These are phyloP conservation scores for Globisporangium carolinianum DNA, from an alignment of 352 stramenopile genomes.

Conservation along the genomic window DNA sequence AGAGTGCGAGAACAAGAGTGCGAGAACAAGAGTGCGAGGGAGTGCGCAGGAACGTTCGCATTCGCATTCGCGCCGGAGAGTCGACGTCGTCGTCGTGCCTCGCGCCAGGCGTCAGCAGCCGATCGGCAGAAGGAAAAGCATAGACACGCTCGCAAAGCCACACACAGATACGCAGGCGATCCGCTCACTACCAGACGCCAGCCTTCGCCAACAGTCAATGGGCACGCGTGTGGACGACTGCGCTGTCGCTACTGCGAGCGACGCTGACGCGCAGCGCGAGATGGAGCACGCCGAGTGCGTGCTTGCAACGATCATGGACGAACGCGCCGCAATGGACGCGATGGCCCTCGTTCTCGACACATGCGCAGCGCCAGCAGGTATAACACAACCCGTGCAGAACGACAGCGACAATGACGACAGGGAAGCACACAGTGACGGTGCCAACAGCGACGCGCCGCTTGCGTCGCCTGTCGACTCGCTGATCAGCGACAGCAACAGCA, in stretches of 20 bases:
- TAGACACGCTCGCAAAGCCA: neutral
- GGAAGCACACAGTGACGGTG: neutral
- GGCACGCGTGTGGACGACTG: too few relatives aligned
- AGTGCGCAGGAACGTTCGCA: too few relatives aligned
- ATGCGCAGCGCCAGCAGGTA: neutral
- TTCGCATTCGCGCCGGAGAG: too few relatives aligned
- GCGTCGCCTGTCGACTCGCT: neutral
- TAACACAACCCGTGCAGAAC: neutral
- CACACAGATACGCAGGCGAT: neutral
- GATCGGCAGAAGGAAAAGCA: neutral
- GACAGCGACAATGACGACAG: neutral
- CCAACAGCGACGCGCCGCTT: neutral
- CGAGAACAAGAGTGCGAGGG: too few relatives aligned
- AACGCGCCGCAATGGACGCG: constrained; percentile 4
- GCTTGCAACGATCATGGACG: constrained; percentile 15
- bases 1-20: too few relatives aligned
- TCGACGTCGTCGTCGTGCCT: too few relatives aligned
- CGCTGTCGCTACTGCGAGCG: neutral
- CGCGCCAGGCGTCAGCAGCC: too few relatives aligned
- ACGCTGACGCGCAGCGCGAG: constrained; percentile 5
- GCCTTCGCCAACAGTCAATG: too few relatives aligned
- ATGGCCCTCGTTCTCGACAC: neutral
- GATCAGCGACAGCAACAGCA: neutral
- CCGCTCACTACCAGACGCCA: too few relatives aligned
- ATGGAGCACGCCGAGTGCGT: constrained; percentile 15